Evolutionary conservation across 2,329 filamentous ascomycete genomes (phyloP).

Genomic region (Cordyceps tenuipes): DNA sequence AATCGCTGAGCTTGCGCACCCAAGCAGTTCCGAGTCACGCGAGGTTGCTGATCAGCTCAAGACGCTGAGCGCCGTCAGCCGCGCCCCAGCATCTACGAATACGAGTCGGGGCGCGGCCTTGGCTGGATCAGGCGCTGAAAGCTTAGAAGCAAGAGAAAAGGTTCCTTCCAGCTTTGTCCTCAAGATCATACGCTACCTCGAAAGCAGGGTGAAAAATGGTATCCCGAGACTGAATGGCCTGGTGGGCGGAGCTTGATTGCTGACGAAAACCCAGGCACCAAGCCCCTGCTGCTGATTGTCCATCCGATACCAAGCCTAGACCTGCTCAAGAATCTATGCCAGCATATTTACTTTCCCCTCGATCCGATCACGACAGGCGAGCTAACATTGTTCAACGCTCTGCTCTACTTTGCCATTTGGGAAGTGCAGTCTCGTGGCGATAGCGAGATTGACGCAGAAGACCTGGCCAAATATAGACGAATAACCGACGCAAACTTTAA

Average conservation of each 20-base stretch:
- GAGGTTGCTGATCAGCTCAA: conserved; percentile 12
- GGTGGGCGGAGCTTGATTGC: background rate
- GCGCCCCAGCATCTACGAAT: background rate
- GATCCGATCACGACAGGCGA: conserved; percentile 15
- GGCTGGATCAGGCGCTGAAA: background rate
- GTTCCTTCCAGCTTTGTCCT: conserved; percentile 8
- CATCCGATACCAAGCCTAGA: conserved; percentile 14
- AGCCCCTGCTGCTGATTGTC: conserved; percentile 13
- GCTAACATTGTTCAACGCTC: conserved; percentile 14
- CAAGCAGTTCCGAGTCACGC: background rate
- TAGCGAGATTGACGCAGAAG: conserved; percentile 11
- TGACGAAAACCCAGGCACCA: background rate
- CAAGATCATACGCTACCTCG: conserved; percentile 6
- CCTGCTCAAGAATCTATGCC: conserved; percentile 14
- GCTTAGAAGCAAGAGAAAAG: conserved; percentile 1
- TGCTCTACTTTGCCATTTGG: conserved; percentile 14
- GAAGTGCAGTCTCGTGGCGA: conserved; percentile 12
- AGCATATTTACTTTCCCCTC: conserved; percentile 16
- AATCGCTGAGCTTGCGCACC: conserved; percentile 10
- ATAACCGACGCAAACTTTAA: conserved; percentile 14
- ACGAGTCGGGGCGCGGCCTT: background rate
- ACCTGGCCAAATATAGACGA: conserved; percentile 9
- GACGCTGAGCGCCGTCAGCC: background rate
- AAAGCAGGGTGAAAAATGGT: background rate
- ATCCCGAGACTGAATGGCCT: background rate